Conservation (phyloP, 1,284 basidiomycete species). For the Apiotrichum mycotoxinovorans region DNA sequence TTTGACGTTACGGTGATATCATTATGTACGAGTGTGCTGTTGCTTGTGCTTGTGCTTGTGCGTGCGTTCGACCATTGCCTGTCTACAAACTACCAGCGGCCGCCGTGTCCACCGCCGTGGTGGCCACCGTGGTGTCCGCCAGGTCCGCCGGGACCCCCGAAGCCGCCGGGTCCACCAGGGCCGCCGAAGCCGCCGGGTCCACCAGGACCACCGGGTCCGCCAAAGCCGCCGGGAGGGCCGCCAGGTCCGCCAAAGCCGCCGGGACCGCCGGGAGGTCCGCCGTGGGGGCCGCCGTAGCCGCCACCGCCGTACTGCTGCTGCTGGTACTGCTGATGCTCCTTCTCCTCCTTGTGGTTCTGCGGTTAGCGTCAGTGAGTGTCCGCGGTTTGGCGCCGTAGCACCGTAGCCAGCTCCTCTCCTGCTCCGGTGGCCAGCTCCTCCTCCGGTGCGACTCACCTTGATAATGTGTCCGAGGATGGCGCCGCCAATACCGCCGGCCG, state of each 20-base stretch:
- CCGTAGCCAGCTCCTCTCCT: too few species aligned
- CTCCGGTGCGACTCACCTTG: slow-evolving; percentile 9
- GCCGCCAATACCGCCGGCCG: slow-evolving; percentile 9
- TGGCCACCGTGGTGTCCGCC: background rate
- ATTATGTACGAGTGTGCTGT: too few species aligned
- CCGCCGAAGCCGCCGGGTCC: background rate
- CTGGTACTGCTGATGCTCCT: background rate
- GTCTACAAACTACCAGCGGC: slow-evolving; percentile 1
- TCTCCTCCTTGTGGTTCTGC: background rate
- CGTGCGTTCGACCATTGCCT: too few species aligned
- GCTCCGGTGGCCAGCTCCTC: too few species aligned
- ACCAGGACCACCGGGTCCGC: background rate
- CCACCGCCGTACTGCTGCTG: background rate
- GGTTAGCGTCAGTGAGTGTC: background rate
- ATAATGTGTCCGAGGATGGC: slow-evolving; percentile 7
- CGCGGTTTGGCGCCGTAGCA: too few species aligned
- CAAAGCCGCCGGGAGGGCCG: background rate
- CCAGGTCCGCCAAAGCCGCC: background rate
- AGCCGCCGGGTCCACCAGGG: background rate
- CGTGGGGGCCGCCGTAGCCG: background rate
- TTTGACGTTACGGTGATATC: too few species aligned
- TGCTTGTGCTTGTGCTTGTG: too few species aligned
- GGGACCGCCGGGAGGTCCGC: background rate
- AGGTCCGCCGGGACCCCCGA: background rate
- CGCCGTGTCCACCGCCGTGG: background rate